These are phyloP conservation scores for Aspergillus affinis DNA, from an alignment of 495 filamentous ascomycete species.

Conservation along the genomic window DNA sequence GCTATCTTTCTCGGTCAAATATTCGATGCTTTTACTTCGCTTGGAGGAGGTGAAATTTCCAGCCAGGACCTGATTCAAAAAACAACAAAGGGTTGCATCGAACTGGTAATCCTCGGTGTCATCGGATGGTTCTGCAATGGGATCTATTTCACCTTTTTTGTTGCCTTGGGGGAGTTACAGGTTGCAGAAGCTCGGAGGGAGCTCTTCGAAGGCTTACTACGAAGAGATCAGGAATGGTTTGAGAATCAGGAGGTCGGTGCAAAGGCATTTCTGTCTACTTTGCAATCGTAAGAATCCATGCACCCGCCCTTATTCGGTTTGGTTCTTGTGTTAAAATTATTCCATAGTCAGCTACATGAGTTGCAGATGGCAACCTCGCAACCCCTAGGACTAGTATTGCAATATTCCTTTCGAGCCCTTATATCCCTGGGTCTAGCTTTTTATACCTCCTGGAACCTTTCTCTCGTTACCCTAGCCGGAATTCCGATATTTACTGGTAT, in stretches of 20 bases:
- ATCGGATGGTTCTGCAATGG: constrained; percentile 64
- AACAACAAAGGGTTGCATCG: constrained; percentile 56
- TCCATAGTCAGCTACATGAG: constrained; percentile 71
- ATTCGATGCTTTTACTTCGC: constrained; percentile 69
- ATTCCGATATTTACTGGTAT: constrained; percentile 66
- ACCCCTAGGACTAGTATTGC: constrained; percentile 67
- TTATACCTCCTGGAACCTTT: constrained; percentile 79
- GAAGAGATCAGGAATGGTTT: constrained; percentile 81
- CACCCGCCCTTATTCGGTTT: neutral
- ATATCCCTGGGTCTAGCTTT: constrained; percentile 70
- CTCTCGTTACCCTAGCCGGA: constrained; percentile 74
- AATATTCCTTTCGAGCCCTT: constrained; percentile 59
- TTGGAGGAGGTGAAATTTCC: constrained; percentile 55
- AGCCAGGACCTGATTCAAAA: constrained; percentile 51
- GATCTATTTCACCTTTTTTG: constrained; percentile 65
- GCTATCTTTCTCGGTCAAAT: constrained; percentile 73
- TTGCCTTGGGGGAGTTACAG: constrained; percentile 79
- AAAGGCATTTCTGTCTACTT: constrained; percentile 63
- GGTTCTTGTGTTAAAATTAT: constrained; percentile 2
- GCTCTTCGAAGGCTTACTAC: constrained; percentile 66
- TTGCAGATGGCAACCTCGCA: constrained; percentile 78
- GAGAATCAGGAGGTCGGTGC: constrained; percentile 71
- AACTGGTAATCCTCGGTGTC: constrained; percentile 59
- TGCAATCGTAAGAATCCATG: constrained; percentile 66
- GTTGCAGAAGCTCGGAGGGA: constrained; percentile 60